A percentile compares a stretch with the other conserved stretches of the same genome.
These are phyloP conservation scores for Ceratonia siliqua DNA, from an alignment of 306 rosid genomes.

Conservation along the genomic window DNA sequence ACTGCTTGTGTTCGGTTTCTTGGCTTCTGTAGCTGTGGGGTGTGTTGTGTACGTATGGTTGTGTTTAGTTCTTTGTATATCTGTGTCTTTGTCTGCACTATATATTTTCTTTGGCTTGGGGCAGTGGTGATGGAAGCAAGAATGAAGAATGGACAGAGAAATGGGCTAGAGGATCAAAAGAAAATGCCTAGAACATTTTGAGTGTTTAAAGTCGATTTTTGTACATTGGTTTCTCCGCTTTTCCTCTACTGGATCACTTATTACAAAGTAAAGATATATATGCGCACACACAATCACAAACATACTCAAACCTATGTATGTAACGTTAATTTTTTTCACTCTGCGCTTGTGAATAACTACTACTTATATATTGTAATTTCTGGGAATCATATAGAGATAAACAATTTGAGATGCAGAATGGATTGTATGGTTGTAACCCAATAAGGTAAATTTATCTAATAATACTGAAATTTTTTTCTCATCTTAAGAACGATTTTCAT, in stretches of 20 bases:
- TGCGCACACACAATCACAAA: background rate
- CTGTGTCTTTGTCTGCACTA: background rate
- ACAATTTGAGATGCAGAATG: background rate
- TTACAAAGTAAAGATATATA: background rate
- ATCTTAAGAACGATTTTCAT: background rate
- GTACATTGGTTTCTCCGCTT: background rate
- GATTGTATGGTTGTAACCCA: background rate
- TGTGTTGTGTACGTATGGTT: background rate
- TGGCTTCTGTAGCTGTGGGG: background rate
- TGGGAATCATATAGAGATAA: background rate
- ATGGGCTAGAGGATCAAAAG: background rate
- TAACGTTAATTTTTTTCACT: background rate
- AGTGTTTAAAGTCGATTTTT: background rate
- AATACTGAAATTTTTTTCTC: background rate
- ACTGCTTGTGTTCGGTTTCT: background rate
- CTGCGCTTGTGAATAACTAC: background rate
- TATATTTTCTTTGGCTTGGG: background rate
- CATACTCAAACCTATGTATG: background rate
- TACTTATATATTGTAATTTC: background rate
- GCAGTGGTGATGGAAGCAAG: background rate
- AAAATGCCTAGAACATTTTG: slow-evolving; percentile 3
- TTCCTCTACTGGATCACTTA: background rate
- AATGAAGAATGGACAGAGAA: slow-evolving; percentile 2
- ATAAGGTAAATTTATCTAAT: background rate
- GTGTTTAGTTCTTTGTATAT: background rate